Base-by-base conservation (phyloP, 1,284 basidiomycete genomes). In the Pseudomicrostroma phylloplanum region DNA sequence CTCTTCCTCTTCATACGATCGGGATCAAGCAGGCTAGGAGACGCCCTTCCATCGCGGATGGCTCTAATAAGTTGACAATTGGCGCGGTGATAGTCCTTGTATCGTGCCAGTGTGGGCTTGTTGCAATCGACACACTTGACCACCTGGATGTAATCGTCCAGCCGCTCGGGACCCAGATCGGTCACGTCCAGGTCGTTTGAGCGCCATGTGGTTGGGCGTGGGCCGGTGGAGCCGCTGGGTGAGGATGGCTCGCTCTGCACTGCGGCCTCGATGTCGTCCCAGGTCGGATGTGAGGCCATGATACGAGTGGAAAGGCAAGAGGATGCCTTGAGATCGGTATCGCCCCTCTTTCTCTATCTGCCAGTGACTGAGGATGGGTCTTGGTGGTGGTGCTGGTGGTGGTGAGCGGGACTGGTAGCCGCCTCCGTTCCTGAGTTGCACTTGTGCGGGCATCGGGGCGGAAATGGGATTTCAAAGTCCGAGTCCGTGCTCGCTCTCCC, bases 101-200 rank as follows among this genome's bases (percentile, higher is more conserved):
- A 73, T 21, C 72, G 67, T 2, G 56, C 61, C 36, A 77, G 68
- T 30, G 77, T 62, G 0, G 70, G 68, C 43, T 72, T 76, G 58
- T 40, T 39, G 58, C 76, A 78, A 39, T 70, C 66, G 12, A 39
- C 19, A 26, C 76, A 78, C 48, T 64, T 66, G 41, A 76, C 68
- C 26, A 78, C 66, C 9, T 67, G 66, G 11, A 76, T 64, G 26
- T 74, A 67, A 56, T 76, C 74, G 58, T 73, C 70, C 13, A 78
- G 65, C 17, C 67, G 11, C n/a, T 67, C 67, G 7, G 68, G 68
- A 6, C 76, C 76, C 59, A 78, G 76, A 62, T 76, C 74, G 36
- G 72, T 74, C 25, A 78, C 72, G 56, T 76, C 66, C 15, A 66
- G 64, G 49, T 76, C 76, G 54, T 78, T 68, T 43, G 60, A 13